Evolutionary conservation across 345 rosid genomes (phyloP).

Genomic region (Atalantia buxifolia): DNA sequence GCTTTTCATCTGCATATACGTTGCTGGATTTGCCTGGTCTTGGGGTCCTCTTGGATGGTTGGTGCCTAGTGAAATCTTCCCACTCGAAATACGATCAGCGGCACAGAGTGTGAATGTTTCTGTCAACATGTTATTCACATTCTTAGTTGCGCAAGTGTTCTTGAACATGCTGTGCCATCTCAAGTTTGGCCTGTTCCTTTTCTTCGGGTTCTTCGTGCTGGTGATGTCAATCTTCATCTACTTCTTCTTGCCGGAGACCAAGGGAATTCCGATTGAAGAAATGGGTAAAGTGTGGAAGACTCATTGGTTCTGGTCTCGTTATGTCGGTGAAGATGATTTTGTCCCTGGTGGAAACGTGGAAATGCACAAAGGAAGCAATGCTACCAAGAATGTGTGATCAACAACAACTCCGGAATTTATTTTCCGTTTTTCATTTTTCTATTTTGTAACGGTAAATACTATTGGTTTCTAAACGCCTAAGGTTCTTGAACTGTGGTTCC

Average conservation of each 20-base stretch:
- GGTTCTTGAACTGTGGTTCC: not conserved
- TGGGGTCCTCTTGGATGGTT: constrained; percentile 98
- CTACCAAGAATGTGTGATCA: constrained; percentile 27
- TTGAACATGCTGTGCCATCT: constrained; percentile 75
- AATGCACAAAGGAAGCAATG: constrained; percentile 43
- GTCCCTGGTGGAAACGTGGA: constrained; percentile 29
- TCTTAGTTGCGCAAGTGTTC: constrained; percentile 69
- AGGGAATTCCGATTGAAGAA: constrained; percentile 70
- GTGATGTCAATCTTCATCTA: constrained; percentile 52
- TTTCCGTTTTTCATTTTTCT: not conserved
- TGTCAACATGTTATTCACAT: constrained; percentile 89
- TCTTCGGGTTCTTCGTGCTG: constrained; percentile 62
- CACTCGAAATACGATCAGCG: constrained; percentile 81
- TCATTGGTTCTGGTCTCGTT: constrained; percentile 70
- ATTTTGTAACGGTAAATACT: constrained; percentile 19
- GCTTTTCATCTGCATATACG: constrained; percentile 77
- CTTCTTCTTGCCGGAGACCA: constrained; percentile 70
- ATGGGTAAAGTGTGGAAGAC: constrained; percentile 58
- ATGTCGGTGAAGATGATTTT: constrained; percentile 29
- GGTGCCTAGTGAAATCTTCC: constrained; percentile 92
- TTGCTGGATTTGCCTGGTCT: constrained; percentile 88
- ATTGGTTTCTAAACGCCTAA: constrained; percentile 14
- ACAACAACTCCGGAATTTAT: not conserved
- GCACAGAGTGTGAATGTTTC: constrained; percentile 90
- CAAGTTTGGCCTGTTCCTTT: constrained; percentile 68